A percentile compares a stretch with the other conserved stretches of the same genome.
Conservation (phyloP, 2,329 filamentous ascomycete species). For the Podosphaera leucotricha region DNA sequence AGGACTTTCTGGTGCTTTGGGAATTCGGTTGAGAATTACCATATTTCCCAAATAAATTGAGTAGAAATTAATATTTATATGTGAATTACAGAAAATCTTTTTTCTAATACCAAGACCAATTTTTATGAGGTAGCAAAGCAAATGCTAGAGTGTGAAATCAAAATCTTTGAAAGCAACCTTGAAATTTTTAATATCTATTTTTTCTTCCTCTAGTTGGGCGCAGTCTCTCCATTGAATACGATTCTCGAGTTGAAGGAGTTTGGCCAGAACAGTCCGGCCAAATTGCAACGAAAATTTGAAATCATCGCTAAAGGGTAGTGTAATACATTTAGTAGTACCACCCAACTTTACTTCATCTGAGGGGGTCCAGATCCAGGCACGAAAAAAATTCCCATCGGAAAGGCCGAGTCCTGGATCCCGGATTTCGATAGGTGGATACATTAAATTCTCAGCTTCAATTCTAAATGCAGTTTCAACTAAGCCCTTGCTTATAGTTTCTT, state of each 20-base stretch:
- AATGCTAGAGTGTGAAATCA: constrained; percentile 36
- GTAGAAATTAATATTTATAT: neutral
- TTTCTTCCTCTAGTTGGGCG: constrained; percentile 50
- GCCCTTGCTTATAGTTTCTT: constrained; percentile 41
- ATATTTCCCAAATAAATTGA: too few relatives aligned
- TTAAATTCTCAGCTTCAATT: constrained; percentile 58
- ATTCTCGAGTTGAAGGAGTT: constrained; percentile 57
- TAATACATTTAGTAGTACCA: constrained; percentile 36
- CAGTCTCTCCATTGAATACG: constrained; percentile 74
- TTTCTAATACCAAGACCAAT: neutral
- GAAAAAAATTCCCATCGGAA: constrained; percentile 46
- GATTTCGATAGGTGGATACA: constrained; percentile 27
- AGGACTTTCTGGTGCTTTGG: too few relatives aligned
- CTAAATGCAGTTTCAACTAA: constrained; percentile 75
- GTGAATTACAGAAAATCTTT: neutral
- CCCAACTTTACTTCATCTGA: constrained; percentile 21
- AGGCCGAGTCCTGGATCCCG: constrained; percentile 26
- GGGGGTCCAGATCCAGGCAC: constrained; percentile 53
- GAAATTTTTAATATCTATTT: constrained; percentile 52
- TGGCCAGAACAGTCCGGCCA: constrained; percentile 66
- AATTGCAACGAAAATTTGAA: constrained; percentile 80
- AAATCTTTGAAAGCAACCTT: constrained; percentile 62
- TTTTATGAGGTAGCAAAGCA: neutral
- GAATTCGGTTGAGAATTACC: too few relatives aligned
- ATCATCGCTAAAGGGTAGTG: constrained; percentile 48